Conservation (phyloP, 2,329 filamentous ascomycete genomes). For the Nannizziopsis barbatae region DNA sequence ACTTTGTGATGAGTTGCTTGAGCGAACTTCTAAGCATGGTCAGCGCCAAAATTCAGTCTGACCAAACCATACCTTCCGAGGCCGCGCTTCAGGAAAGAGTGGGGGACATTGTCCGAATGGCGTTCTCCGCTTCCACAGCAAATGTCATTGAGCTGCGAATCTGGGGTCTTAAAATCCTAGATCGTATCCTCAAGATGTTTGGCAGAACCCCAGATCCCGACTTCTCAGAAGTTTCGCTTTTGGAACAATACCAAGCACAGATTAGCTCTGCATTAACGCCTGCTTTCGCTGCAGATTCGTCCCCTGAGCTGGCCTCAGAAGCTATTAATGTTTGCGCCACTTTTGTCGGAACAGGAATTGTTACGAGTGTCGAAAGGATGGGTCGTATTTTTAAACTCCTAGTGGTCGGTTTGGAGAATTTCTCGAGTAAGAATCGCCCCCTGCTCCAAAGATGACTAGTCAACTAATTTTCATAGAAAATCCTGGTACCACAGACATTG, state of each 20-base stretch:
- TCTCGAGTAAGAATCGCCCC: conserved; percentile 48
- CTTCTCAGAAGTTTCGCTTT: conserved; percentile 88
- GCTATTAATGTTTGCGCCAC: conserved; percentile 96
- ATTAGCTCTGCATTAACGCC: conserved; percentile 94
- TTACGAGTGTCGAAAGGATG: conserved; percentile 97
- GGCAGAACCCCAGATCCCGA: conserved; percentile 91
- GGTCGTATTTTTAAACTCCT: conserved; percentile 91
- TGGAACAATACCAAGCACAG: conserved; percentile 97
- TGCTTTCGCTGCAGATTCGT: conserved; percentile 90
- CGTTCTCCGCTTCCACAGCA: conserved; percentile 92
- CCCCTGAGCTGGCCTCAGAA: conserved; percentile 86
- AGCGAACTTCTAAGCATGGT: conserved; percentile 71
- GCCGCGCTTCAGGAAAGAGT: conserved; percentile 68
- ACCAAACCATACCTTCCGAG: conserved; percentile 68
- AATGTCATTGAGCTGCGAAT: conserved; percentile 82
- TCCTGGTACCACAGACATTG: conserved; percentile 71
- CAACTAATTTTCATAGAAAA: conserved; percentile 40
- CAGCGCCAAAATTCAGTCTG: conserved; percentile 63
- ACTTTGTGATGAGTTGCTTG: conserved; percentile 84
- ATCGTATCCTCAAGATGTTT: conserved; percentile 88
- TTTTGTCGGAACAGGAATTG: conserved; percentile 93
- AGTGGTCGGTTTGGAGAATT: conserved; percentile 82
- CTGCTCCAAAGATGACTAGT: neutral
- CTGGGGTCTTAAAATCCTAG: conserved; percentile 86
- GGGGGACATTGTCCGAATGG: conserved; percentile 89